phyloP scores from a whole-genome alignment of 2,329 filamentous ascomycete genomes.

The Purpureocillium lavendulum region DNA sequence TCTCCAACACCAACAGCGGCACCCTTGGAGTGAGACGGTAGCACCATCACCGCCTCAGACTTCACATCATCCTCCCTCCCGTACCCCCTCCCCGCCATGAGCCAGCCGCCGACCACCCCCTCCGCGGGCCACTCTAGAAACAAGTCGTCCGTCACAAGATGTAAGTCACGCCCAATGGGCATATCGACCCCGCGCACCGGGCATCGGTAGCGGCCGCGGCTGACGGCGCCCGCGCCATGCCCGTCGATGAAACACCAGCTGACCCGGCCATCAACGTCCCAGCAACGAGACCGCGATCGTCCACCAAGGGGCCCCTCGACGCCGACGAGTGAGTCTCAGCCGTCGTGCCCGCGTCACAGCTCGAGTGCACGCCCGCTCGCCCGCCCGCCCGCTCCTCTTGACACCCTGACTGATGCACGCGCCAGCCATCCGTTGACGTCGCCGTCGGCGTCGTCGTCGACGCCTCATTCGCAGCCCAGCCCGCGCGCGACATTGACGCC shows the following conservation, averaged over 20 bases:
- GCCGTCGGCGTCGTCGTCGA: constrained; percentile 5
- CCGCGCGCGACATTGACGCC: background rate
- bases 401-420: too few relatives aligned
- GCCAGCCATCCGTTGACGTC: constrained; percentile 4
- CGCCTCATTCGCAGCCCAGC: background rate
- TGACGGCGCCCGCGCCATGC: constrained; percentile 66
- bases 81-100: constrained; percentile 3
- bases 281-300: constrained; percentile 10
- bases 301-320: constrained; percentile 7
- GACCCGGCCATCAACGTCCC: background rate
- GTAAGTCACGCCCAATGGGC: constrained; percentile 15
- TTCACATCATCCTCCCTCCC: too few relatives aligned
- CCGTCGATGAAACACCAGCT: constrained; percentile 67
- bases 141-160: constrained; percentile 24
- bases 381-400: background rate
- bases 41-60: too few relatives aligned
- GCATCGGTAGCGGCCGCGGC: constrained; percentile 40
- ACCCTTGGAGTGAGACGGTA: too few relatives aligned
- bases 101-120: constrained; percentile 1
- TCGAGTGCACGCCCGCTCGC: too few relatives aligned
- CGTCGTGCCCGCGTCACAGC: background rate
- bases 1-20: too few relatives aligned
- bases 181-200: background rate
- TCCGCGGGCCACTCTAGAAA: constrained; percentile 14
- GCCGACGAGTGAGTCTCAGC: constrained; percentile 6